Base-by-base conservation (phyloP, 139 green algal species). In the Closterium sp. region DNA sequence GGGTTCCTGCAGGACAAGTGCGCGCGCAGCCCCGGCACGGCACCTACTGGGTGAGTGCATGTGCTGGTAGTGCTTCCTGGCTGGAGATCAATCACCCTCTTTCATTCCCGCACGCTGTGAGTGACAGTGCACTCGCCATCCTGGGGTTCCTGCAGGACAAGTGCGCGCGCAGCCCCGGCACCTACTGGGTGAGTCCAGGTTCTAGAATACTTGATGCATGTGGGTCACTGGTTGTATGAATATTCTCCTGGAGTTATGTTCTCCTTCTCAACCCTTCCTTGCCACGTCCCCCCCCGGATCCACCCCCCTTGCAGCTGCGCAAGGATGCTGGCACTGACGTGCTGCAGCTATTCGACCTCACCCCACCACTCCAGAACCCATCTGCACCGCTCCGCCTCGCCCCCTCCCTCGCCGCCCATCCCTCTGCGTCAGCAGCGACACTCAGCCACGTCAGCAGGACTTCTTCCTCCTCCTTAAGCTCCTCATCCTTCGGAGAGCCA, bases 271-370 rank as follows among this genome's bases (percentile, higher is more conserved):
- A 13, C n/a, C n/a, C 2, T 29, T 87, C 1, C 28, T 1, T 38
- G 1, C 19, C 29, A 1, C 38, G 6, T 89, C 30, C 62, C 38
- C 2, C 28, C 86, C 86, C 17, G 1, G 1, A 1, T 4, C 6
- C 86, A 70, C 31, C 21, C 31, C 42, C 31, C 86, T 0, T 91
- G 27, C 90, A 93, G 90, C 88, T 94, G 1, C 28, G 31, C 17
- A 94, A 94, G 87, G 62, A 94, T 73, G 45, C 91, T 70, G 91
- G 91, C 5, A 90, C 93, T 31, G 91, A 94, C 86, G 28, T 94
- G 29, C 42, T 94, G 91, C 91, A 94, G 87, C 91, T 94, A n/a
- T 94, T 94, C 70, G 91, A 94, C 45, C 89, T 94, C 31, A 88
- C 91, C 29, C n/a, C 88, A 32, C 85, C 62, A 13, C 62, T 79